A percentile compares a stretch with the other conserved stretches of the same genome.
Evolutionary conservation across 108 stramenopile genomes (phyloP).

Genomic region (Parietichytrium sp.): DNA sequence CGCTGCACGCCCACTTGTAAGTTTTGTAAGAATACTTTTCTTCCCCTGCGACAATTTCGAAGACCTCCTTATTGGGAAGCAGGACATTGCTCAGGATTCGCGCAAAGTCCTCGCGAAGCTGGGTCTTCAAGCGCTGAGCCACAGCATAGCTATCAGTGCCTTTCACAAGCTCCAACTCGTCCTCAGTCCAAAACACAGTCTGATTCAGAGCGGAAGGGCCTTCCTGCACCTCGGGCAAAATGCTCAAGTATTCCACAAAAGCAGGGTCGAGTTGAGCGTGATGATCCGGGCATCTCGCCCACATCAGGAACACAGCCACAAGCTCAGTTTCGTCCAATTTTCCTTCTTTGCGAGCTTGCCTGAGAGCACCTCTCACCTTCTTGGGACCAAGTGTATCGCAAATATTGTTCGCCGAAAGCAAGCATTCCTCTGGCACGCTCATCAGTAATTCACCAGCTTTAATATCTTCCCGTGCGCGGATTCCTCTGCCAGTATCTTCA

Average conservation of each 20-base stretch:
- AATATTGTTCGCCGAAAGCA: neutral
- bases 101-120: conserved; percentile 26
- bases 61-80: neutral
- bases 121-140: neutral
- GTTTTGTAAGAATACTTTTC: neutral
- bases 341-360: neutral
- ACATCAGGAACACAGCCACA: conserved; percentile 28
- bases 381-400: neutral
- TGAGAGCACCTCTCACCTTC: neutral
- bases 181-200: conserved; percentile 33
- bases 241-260: conserved; percentile 28
- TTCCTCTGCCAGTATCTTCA: neutral
- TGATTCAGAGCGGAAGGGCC: conserved; percentile 26
- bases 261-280: conserved; percentile 3
- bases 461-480: conserved; percentile 1
- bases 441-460: neutral
- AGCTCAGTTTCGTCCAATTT: conserved; percentile 21
- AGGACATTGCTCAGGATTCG: neutral
- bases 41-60: neutral
- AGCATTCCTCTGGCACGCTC: neutral
- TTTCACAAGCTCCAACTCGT: conserved; percentile 4
- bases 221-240: conserved; percentile 19
- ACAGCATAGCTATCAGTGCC: neutral
- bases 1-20: conserved; percentile 20
- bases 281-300: neutral